Conservation (phyloP, 2,329 filamentous ascomycete genomes). For the Trichoderma breve region DNA sequence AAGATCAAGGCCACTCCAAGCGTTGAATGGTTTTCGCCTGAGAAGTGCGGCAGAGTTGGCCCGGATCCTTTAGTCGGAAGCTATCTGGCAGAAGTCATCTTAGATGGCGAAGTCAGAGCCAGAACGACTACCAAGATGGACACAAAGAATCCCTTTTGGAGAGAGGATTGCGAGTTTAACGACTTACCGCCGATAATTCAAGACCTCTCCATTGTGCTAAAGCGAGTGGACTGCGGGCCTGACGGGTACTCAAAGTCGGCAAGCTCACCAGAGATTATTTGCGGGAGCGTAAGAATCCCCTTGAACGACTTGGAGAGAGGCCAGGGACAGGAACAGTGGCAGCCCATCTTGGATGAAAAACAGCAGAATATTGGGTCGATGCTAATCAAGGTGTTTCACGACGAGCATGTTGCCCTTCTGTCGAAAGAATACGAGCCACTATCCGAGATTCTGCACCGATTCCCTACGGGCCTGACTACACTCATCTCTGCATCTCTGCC, state of each 20-base stretch:
- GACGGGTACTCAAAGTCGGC: slow-evolving; percentile 43
- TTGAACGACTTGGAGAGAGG: slow-evolving; percentile 75
- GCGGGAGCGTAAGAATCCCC: slow-evolving; percentile 76
- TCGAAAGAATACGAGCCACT: slow-evolving; percentile 80
- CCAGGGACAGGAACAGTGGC: slow-evolving; percentile 84
- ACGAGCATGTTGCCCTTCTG: slow-evolving; percentile 87
- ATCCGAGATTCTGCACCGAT: slow-evolving; percentile 79
- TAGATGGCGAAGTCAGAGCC: slow-evolving; percentile 76
- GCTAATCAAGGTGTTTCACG: slow-evolving; percentile 76
- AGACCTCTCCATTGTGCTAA: slow-evolving; percentile 68
- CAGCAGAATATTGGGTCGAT: slow-evolving; percentile 78
- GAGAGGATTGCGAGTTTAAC: slow-evolving; percentile 74
- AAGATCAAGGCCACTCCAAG: slow-evolving; percentile 49
- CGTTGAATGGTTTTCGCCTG: slow-evolving; percentile 26
- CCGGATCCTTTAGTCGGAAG: slow-evolving; percentile 58
- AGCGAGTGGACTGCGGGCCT: slow-evolving; percentile 55
- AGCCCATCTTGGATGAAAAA: slow-evolving; percentile 73
- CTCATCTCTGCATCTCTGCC: slow-evolving; percentile 80
- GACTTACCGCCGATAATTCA: slow-evolving; percentile 70
- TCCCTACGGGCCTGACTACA: slow-evolving; percentile 77
- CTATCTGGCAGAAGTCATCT: slow-evolving; percentile 74
- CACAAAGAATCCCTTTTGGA: slow-evolving; percentile 76
- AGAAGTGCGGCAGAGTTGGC: slow-evolving; percentile 27
- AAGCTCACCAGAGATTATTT: slow-evolving; percentile 51
- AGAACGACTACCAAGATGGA: slow-evolving; percentile 70